Percentiles rank a stretch among this genome's conserved stretches.
phyloP scores from a whole-genome alignment of 2,329 filamentous ascomycete genomes.

The Aspergillus oerlinghausenensis region DNA sequence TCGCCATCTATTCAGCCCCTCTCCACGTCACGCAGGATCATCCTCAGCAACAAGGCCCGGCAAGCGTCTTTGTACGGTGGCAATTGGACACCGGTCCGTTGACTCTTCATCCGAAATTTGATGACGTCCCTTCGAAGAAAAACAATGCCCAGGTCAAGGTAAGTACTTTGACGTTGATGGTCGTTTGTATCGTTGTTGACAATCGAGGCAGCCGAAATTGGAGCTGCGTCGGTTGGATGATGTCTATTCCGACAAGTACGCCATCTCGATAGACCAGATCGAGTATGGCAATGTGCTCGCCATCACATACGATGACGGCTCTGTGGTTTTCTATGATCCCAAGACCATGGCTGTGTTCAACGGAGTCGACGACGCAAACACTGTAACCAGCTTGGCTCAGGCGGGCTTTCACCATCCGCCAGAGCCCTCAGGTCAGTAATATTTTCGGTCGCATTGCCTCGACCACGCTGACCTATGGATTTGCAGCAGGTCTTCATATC shows the following conservation, averaged over 20 bases:
- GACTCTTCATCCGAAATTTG: constrained; percentile 68
- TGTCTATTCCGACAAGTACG: constrained; percentile 63
- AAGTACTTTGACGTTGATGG: constrained; percentile 9
- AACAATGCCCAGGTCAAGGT: constrained; percentile 46
- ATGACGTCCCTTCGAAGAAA: constrained; percentile 65
- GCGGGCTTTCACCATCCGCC: constrained; percentile 70
- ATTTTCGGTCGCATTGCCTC: neutral
- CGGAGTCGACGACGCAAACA: constrained; percentile 59
- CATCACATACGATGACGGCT: constrained; percentile 73
- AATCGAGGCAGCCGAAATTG: constrained; percentile 38
- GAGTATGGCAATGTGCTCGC: constrained; percentile 69
- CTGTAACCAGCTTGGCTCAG: constrained; percentile 67
- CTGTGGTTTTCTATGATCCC: constrained; percentile 73
- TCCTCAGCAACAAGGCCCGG: constrained; percentile 59
- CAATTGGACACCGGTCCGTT: constrained; percentile 65
- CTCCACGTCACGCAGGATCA: constrained; percentile 48
- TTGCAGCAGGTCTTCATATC: constrained; percentile 28
- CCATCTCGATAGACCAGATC: constrained; percentile 63
- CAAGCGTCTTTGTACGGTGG: constrained; percentile 80
- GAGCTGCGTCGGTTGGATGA: constrained; percentile 63
- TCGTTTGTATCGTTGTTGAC: constrained; percentile 9
- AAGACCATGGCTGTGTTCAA: constrained; percentile 66
- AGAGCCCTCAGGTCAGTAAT: constrained; percentile 55
- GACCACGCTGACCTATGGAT: constrained; percentile 8
- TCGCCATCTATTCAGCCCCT: constrained; percentile 67